These are phyloP conservation scores for Thermoascus crustaceus DNA, from an alignment of 2,329 filamentous ascomycete genomes.

Conservation along the genomic window DNA sequence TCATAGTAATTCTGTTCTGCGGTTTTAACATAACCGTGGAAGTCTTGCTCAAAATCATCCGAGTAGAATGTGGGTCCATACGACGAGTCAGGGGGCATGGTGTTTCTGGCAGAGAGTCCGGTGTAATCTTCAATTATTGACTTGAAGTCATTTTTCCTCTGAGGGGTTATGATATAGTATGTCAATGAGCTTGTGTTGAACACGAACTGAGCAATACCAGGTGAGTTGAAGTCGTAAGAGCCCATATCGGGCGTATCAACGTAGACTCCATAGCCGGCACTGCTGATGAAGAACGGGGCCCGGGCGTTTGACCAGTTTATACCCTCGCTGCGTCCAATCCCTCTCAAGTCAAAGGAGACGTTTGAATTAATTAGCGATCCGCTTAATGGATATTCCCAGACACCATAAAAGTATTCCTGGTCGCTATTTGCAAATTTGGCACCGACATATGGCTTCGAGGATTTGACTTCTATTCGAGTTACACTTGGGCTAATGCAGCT, in stretches of 20 bases:
- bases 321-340: not conserved
- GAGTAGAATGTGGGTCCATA: slow-evolving; percentile 1
- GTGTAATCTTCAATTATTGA: slow-evolving; percentile 1
- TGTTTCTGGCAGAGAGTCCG: not conserved
- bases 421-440: not conserved
- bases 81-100: not conserved
- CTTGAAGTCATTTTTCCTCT: not conserved
- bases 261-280: not conserved
- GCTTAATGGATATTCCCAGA: slow-evolving; percentile 2
- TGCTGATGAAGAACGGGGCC: slow-evolving; percentile 3
- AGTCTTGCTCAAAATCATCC: slow-evolving; percentile 1
- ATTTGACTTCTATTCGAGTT: not conserved
- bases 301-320: slow-evolving; percentile 1
- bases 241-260: not conserved
- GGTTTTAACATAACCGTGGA: slow-evolving; percentile 1
- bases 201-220: not conserved
- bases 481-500: not conserved
- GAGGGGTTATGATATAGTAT: slow-evolving; percentile 1
- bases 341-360: slow-evolving; percentile 1
- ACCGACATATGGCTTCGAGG: not conserved
- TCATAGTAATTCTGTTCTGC: slow-evolving; percentile 2
- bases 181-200: slow-evolving; percentile 3
- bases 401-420: not conserved
- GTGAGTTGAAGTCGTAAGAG: not conserved
- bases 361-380: not conserved